Percentiles rank a stretch among this genome's conserved stretches.
Conservation (phyloP, 148 eudicot species). For the Persicaria tinctoria region DNA sequence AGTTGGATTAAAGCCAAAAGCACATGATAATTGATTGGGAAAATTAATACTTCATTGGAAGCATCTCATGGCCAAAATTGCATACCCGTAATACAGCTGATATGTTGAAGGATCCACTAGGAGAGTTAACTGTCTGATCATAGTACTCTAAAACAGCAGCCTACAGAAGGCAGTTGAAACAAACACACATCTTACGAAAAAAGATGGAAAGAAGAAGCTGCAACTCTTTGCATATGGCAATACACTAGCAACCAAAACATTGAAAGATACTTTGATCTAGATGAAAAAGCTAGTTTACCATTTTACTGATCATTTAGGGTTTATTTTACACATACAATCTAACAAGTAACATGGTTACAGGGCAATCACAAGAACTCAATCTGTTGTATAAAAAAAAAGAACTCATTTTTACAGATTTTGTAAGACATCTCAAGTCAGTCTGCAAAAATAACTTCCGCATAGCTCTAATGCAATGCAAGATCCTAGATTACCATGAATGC, state of each 20-base stretch:
- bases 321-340: background rate
- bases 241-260: background rate
- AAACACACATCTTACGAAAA: background rate
- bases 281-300: background rate
- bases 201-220: background rate
- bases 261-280: background rate
- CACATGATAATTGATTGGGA: background rate
- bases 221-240: background rate
- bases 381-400: too few relatives aligned
- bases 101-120: slow-evolving; percentile 88
- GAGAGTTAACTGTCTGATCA: slow-evolving; percentile 78
- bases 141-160: slow-evolving; percentile 98
- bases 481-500: too few relatives aligned
- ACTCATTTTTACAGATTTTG: too few relatives aligned
- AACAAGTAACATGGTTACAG: background rate
- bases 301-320: background rate
- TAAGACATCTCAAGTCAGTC: too few relatives aligned
- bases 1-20: too few relatives aligned
- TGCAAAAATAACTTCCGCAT: too few relatives aligned
- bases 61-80: background rate
- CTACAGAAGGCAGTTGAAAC: slow-evolving; percentile 27
- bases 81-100: slow-evolving; percentile 96
- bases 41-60: background rate
- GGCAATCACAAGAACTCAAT: background rate
- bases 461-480: too few relatives aligned